A percentile compares a stretch with the other conserved stretches of the same genome.
These are phyloP conservation scores for Phytophthora europaea DNA, from an alignment of 352 stramenopile species.

Conservation along the genomic window DNA sequence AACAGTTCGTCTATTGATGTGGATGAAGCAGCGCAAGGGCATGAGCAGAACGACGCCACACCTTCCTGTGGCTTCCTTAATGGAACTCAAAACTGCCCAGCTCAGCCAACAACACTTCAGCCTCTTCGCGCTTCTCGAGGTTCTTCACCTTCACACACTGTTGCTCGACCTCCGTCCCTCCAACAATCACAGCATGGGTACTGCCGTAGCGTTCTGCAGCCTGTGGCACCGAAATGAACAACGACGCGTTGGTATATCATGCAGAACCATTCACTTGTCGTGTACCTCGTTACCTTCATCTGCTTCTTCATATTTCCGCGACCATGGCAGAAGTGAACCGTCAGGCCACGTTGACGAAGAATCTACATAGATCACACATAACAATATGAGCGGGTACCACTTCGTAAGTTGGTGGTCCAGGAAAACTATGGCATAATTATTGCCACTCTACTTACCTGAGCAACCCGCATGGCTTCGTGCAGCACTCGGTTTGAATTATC, in stretches of 20 bases:
- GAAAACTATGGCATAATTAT: not conserved
- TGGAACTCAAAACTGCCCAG: constrained; percentile 46
- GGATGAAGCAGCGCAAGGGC: not conserved
- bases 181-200: constrained; percentile 79
- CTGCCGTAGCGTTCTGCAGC: constrained; percentile 78
- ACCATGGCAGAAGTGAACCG: constrained; percentile 88
- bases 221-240: constrained; percentile 27
- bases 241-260: not conserved
- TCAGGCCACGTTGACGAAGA: constrained; percentile 67
- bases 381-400: not conserved
- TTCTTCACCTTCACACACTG: constrained; percentile 84
- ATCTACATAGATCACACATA: constrained; percentile 30
- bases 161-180: constrained; percentile 72
- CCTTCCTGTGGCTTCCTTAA: constrained; percentile 8
- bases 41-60: too few relatives aligned
- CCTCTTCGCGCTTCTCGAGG: constrained; percentile 64
- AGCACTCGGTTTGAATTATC: constrained; percentile 58
- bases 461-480: constrained; percentile 71
- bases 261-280: not conserved
- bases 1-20: not conserved
- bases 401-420: not conserved
- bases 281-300: constrained; percentile 71
- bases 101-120: constrained; percentile 47
- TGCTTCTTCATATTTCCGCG: constrained; percentile 89
- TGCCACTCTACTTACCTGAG: constrained; percentile 44